Percentiles rank a stretch among this genome's conserved stretches.
phyloP scores from a whole-genome alignment of 495 filamentous ascomycete genomes.

The Pseudotulostoma volvatum region DNA sequence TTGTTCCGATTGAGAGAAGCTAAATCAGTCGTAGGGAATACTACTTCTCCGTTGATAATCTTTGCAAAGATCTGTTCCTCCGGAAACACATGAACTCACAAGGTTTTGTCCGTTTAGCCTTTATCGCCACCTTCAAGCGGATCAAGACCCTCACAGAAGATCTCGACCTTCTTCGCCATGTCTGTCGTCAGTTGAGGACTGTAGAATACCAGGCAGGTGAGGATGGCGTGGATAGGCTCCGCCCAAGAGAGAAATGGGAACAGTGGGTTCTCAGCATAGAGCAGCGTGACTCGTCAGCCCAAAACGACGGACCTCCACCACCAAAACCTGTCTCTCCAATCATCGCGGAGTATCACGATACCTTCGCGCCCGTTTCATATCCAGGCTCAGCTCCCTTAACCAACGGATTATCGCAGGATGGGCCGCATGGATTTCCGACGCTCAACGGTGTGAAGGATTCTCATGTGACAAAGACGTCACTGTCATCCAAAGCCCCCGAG shows the following conservation, averaged over 20 bases:
- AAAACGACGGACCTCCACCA: slow-evolving; percentile 37
- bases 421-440: slow-evolving; percentile 9
- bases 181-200: slow-evolving; percentile 48
- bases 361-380: slow-evolving; percentile 12
- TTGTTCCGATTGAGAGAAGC: not conserved
- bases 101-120: slow-evolving; percentile 65
- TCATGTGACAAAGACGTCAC: slow-evolving; percentile 32
- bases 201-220: slow-evolving; percentile 54
- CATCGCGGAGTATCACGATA: slow-evolving; percentile 9
- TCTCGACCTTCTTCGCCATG: slow-evolving; percentile 53
- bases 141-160: slow-evolving; percentile 62
- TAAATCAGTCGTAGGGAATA: slow-evolving; percentile 43
- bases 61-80: slow-evolving; percentile 85
- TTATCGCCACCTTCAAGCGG: slow-evolving; percentile 72
- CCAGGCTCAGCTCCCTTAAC: slow-evolving; percentile 6
- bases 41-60: slow-evolving; percentile 92
- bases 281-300: slow-evolving; percentile 42
- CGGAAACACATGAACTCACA: slow-evolving; percentile 86
- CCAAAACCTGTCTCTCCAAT: not conserved
- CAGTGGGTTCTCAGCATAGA: slow-evolving; percentile 56
- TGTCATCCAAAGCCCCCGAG: slow-evolving; percentile 63
- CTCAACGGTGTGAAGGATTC: slow-evolving; percentile 27
- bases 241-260: slow-evolving; percentile 62
- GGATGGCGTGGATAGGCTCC: slow-evolving; percentile 64
- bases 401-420: slow-evolving; percentile 16